These are phyloP conservation scores for Mayamaea pseudoterrestris DNA, from an alignment of 108 stramenopile genomes.

Conservation along the genomic window DNA sequence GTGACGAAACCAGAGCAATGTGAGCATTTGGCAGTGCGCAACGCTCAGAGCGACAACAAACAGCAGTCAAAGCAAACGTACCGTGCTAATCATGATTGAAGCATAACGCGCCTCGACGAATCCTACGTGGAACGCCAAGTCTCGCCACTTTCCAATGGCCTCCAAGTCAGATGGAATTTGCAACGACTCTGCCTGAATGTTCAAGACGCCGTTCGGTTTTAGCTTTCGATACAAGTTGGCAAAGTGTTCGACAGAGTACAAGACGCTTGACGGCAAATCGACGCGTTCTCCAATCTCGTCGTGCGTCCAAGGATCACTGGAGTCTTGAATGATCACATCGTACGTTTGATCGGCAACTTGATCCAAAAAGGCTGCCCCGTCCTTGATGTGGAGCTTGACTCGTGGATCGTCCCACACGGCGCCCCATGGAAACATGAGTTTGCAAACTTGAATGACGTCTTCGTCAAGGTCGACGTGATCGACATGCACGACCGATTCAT, in stretches of 20 bases:
- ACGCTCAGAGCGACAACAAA: too few species aligned
- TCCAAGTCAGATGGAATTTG: slow-evolving; percentile 58
- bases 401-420: slow-evolving; percentile 62
- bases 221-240: slow-evolving; percentile 32
- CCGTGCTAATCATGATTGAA: slow-evolving; percentile 42
- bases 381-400: slow-evolving; percentile 43
- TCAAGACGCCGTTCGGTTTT: slow-evolving; percentile 44
- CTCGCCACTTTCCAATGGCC: slow-evolving; percentile 46
- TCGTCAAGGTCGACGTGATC: slow-evolving; percentile 78
- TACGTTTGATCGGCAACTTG: slow-evolving; percentile 25
- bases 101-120: slow-evolving; percentile 56
- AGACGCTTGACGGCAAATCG: slow-evolving; percentile 41
- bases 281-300: slow-evolving; percentile 37
- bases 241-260: slow-evolving; percentile 55
- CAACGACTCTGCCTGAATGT: slow-evolving; percentile 58
- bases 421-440: slow-evolving; percentile 55
- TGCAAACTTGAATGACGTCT: slow-evolving; percentile 50
- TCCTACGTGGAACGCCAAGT: slow-evolving; percentile 30
- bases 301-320: slow-evolving; percentile 53
- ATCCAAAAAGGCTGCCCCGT: slow-evolving; percentile 60
- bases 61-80: too few species aligned
- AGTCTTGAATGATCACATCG: slow-evolving; percentile 77
- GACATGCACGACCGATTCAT: slow-evolving; percentile 33
- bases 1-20: too few species aligned
- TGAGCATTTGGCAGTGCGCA: too few species aligned